A percentile compares a stretch with the other conserved stretches of the same genome.
Evolutionary conservation across 306 rosid genomes (phyloP).

Genomic region (Corylus avellana): DNA sequence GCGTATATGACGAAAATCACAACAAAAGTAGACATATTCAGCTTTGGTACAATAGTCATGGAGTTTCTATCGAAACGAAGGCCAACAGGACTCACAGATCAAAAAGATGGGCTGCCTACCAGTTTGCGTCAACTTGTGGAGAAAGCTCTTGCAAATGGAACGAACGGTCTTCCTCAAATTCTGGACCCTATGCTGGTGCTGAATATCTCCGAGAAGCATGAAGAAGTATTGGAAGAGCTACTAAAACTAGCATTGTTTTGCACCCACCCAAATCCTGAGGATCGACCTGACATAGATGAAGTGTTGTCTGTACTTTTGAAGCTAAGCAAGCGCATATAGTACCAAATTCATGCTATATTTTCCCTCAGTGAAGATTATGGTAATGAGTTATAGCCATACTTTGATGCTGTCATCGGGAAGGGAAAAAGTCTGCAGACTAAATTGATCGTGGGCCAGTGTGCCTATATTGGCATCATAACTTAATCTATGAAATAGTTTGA

Average conservation of each 20-base stretch:
- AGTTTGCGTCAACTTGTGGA: slow-evolving; percentile 59
- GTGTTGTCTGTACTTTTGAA: slow-evolving; percentile 44
- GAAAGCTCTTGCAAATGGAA: slow-evolving; percentile 59
- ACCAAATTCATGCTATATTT: background rate
- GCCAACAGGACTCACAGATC: slow-evolving; percentile 61
- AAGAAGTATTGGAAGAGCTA: slow-evolving; percentile 44
- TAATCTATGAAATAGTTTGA: background rate
- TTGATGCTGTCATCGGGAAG: background rate
- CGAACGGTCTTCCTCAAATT: slow-evolving; percentile 31
- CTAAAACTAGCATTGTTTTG: slow-evolving; percentile 62
- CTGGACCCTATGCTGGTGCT: slow-evolving; percentile 56
- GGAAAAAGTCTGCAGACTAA: background rate
- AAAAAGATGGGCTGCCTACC: slow-evolving; percentile 52
- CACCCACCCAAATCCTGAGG: slow-evolving; percentile 58
- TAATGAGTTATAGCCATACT: background rate
- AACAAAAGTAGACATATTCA: slow-evolving; percentile 78
- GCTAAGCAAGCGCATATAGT: slow-evolving; percentile 33
- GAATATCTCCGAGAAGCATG: slow-evolving; percentile 36
- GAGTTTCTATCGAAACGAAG: slow-evolving; percentile 73
- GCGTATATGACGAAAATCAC: slow-evolving; percentile 76
- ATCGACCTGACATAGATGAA: slow-evolving; percentile 65
- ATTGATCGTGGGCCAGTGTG: background rate
- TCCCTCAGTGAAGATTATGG: background rate
- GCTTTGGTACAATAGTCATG: slow-evolving; percentile 80
- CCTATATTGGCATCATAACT: background rate